These are phyloP conservation scores for Amaranthus hypochondriacus DNA, from an alignment of 148 eudicot genomes.

Conservation along the genomic window DNA sequence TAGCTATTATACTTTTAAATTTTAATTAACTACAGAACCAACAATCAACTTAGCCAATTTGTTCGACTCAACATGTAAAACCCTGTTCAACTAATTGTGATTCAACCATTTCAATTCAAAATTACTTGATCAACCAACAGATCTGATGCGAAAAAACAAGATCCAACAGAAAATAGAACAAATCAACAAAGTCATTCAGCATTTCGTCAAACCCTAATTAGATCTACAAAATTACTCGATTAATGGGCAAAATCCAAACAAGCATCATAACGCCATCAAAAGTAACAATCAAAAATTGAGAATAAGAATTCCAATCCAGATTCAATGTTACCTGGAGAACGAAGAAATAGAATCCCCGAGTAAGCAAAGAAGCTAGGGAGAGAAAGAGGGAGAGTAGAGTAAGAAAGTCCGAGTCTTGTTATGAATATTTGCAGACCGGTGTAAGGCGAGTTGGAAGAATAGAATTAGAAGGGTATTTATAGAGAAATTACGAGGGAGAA, in stretches of 20 bases:
- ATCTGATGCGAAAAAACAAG: not conserved
- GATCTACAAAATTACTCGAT: not conserved
- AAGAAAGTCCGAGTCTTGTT: constrained; percentile 21
- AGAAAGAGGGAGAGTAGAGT: not conserved
- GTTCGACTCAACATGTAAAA: not conserved
- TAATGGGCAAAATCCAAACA: not conserved
- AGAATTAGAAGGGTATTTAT: constrained; percentile 17
- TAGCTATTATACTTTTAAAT: not conserved
- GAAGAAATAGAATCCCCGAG: constrained; percentile 9
- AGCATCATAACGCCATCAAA: not conserved
- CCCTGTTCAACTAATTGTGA: not conserved
- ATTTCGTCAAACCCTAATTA: not conserved
- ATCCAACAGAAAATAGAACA: not conserved
- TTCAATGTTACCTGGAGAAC: constrained; percentile 21
- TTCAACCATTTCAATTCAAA: not conserved
- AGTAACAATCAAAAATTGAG: not conserved
- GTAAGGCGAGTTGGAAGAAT: constrained; percentile 25
- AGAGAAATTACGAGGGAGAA: constrained; percentile 10
- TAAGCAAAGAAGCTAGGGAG: not conserved
- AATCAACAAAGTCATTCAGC: not conserved
- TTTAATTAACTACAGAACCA: not conserved
- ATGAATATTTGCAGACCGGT: constrained; percentile 9
- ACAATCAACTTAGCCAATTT: not conserved
- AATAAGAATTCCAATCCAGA: constrained; percentile 5
- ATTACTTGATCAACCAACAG: not conserved